Evolutionary conservation across 208 protist genomes (phyloP), one percentile per base, ranked within the genome.

Genomic region (Angomonas ambiguus): DNA sequence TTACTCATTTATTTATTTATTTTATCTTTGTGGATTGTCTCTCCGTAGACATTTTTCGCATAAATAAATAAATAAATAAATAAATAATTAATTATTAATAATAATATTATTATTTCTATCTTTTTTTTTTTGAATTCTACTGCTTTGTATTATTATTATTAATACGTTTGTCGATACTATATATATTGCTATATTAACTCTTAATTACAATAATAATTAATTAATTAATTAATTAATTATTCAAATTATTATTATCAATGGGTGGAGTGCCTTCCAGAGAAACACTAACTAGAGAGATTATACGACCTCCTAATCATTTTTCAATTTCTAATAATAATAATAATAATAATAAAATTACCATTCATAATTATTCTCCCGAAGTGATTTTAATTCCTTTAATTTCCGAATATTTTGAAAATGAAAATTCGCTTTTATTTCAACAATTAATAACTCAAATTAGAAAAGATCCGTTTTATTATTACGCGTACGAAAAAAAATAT

Each of bases 381-480:
- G 72, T 87, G 11, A 55, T 85, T 16, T 76, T 91, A 24, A 77
- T 88, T 42, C 85, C 84, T 0, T 72, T 91, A 22, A 85, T 88
- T 25, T 48, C 76, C 0, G 79, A 91, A 13, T 91, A 88, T 68
- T 88, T 91, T 56, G 71, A 78, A 38, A 83, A 53, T 58, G 55
- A 56, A 11, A 58, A 57, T 13, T 83, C 68, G 3, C 69, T 65
- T 32, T 71, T 85, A 4, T 88, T 91, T 51, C 71, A 82, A 60
- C 71, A 84, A 62, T 74, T 91, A 13, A 48, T 83, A 22, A 42
- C 60, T 27, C 77, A 83, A 51, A 77, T 74, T n/a, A n/a, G n/a
- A n/a, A n/a, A n/a, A n/a, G n/a, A n/a, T n/a, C n/a, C n/a, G n/a
- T n/a, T n/a, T n/a, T n/a, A n/a, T n/a, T n/a, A n/a, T n/a, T n/a